Base-by-base conservation (phyloP, 2,329 filamentous ascomycete species). In the Alternaria dauci region DNA sequence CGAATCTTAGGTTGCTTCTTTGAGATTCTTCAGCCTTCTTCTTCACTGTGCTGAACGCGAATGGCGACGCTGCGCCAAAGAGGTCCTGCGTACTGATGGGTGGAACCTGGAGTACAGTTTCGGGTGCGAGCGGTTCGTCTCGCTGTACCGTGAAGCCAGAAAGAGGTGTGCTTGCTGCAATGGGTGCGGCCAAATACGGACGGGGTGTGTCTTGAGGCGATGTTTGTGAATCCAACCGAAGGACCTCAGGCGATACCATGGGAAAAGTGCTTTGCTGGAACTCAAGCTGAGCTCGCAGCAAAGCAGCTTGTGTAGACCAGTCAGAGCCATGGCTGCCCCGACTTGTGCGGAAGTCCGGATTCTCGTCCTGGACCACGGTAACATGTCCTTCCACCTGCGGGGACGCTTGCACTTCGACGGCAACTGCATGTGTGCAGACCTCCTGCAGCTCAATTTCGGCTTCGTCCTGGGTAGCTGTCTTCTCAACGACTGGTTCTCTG, bases 61-160 rank as follows among this genome's bases (percentile, higher is more conserved):
- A 80, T 42, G 81, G 68, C 46, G 79, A 73, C 52, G 75, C 78
- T 64, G 75, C 79, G 26, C 76, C 74, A 47, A 83, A 76, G 8
- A 84, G 67, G 16, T 80, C 79, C 55, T 84, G 82, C 2, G 82
- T 84, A 58, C 79, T 81, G 32, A 80, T 67, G 9, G 67, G 63
- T 12, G 63, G 53, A 4, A 55, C 68, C 28, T 55, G 55, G 25
- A 64, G 53, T 16, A 62, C 47, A 42, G 62, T 69, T 9, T 69
- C 55, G 16, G 66, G 44, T 5, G 65, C 52, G 48, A 63, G 44
- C 18, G 58, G 18, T 41, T 69, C 69, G 20, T 70, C 66, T 7
- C 71, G 60, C 42, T 63, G 60, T 12, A 63, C 65, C 34, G 65
- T 73, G 57, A 76, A 76, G 1, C 62, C 59, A 36, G 71, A 70